Percentiles rank a stretch among this genome's conserved stretches.
phyloP scores from a whole-genome alignment of 106 monocot genomes.

The Ottelia alismoides region DNA sequence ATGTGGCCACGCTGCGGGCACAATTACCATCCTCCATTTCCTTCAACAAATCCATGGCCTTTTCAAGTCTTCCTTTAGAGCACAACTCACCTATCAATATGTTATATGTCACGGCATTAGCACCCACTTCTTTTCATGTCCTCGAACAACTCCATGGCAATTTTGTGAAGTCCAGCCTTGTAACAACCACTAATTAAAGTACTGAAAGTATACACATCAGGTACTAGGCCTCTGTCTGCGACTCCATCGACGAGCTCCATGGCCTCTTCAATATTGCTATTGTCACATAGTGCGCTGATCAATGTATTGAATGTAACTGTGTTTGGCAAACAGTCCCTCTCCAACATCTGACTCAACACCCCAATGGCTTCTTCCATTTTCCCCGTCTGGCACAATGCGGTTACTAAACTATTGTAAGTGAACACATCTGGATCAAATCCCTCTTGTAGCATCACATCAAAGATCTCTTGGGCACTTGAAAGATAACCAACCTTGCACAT shows the following conservation, averaged over 20 bases:
- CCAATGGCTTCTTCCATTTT: conserved; percentile 52
- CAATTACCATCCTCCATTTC: conserved; percentile 78
- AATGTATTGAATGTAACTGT: conserved; percentile 75
- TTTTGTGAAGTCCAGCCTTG: conserved; percentile 36
- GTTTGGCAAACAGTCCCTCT: conserved; percentile 58
- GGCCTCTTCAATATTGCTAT: conserved; percentile 64
- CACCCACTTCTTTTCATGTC: conserved; percentile 78
- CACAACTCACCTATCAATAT: conserved; percentile 72
- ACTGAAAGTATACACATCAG: conserved; percentile 72
- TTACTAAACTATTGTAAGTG: conserved; percentile 67
- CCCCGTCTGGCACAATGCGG: conserved; percentile 62
- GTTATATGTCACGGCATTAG: conserved; percentile 76
- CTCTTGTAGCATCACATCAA: conserved; percentile 78
- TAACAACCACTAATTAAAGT: conserved; percentile 60
- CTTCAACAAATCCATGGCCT: conserved; percentile 60
- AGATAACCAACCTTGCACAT: conserved; percentile 56
- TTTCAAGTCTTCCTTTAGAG: conserved; percentile 27
- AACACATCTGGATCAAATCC: conserved; percentile 69
- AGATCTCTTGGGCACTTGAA: conserved; percentile 49
- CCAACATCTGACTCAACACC: conserved; percentile 57
- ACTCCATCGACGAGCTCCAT: conserved; percentile 66
- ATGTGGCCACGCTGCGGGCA: conserved; percentile 62
- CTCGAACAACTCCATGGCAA: conserved; percentile 56
- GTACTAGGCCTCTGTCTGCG: conserved; percentile 52
- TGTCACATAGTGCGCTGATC: conserved; percentile 50